A percentile compares a stretch with the other conserved stretches of the same genome.
Evolutionary conservation across 306 rosid genomes (phyloP).

Genomic region (Pueraria montana): DNA sequence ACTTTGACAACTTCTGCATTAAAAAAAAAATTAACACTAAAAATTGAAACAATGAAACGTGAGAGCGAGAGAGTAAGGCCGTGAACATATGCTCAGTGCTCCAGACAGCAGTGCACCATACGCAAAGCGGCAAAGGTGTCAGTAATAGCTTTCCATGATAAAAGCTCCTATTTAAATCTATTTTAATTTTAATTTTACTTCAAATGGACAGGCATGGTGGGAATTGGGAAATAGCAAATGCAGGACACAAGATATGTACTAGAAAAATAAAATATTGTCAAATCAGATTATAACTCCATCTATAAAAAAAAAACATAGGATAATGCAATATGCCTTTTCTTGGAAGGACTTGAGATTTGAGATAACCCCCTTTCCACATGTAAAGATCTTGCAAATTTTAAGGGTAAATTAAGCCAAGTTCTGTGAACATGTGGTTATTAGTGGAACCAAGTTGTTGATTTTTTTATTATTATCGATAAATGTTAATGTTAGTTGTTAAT

Average conservation of each 20-base stretch:
- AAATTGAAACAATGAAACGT: neutral
- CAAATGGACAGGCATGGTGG: neutral
- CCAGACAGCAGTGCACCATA: neutral
- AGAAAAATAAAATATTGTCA: neutral
- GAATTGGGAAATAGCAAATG: neutral
- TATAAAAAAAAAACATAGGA: neutral
- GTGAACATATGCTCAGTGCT: neutral
- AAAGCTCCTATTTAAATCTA: neutral
- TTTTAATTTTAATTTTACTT: slow-evolving; percentile 21
- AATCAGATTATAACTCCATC: neutral
- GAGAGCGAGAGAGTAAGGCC: neutral
- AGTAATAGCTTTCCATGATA: neutral
- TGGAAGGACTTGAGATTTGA: neutral
- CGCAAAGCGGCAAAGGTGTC: neutral
- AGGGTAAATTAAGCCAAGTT: slow-evolving; percentile 2
- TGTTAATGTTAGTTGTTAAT: too few relatives aligned
- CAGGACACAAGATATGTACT: neutral
- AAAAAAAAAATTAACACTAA: neutral
- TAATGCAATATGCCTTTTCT: neutral
- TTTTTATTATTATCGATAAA: too few relatives aligned
- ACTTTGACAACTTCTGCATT: neutral
- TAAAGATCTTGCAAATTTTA: slow-evolving; percentile 15
- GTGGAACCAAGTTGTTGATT: slow-evolving; percentile 59
- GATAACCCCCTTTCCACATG: slow-evolving; percentile 4
- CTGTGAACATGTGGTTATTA: neutral